Base-by-base conservation (phyloP, 2,329 filamentous ascomycete genomes). In the Bipolaris bicolor region DNA sequence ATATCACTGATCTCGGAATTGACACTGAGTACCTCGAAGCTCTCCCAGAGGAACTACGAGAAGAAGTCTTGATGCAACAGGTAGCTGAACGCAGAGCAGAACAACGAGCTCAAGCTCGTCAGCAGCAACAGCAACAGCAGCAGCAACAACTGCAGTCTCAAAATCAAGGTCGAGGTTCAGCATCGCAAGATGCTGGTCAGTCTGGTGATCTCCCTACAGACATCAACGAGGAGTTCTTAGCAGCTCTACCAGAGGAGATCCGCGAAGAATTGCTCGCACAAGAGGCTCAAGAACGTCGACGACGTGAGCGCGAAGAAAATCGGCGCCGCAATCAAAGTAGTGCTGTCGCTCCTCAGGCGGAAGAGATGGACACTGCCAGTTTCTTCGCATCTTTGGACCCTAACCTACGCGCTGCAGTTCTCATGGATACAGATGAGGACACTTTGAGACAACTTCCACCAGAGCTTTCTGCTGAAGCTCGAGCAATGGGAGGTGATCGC, bases 31-130 rank as follows among this genome's bases (percentile, higher is more conserved):
- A 97, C 76, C 86, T 99, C 6, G 91, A 95, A 57, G 96, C 94
- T n/a, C 81, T 99, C n/a, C 95, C 95, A 0, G 95, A 99, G 67
- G 96, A 99, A 60, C 88, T 98, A 72, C 86, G 95, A 44, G 94
- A 98, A 76, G 95, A 99, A 74, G 95, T 99, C 47, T 91, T 99
- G 63, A 92, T 96, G 75, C 88, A 93, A 61, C 92, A 96, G 57
- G 86, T 97, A 62, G 92, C 90, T 50, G 88, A 91, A 63, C 86
- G 94, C 64, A 88, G 94, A 48, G 61, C 63, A 51, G 70, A 73
- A 52, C 67, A 69, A 43, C 68, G 71, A 5, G 61, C 63, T 49
- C 49, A 53, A 39, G 53, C 53, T 11, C 48, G 53, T 46, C 55
- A 55, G 33, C 58, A 57, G 39, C 55, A 55, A 29, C 58, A 57